These are phyloP conservation scores for Teunomyces stri DNA, from an alignment of 805 yeast species.

Conservation along the genomic window DNA sequence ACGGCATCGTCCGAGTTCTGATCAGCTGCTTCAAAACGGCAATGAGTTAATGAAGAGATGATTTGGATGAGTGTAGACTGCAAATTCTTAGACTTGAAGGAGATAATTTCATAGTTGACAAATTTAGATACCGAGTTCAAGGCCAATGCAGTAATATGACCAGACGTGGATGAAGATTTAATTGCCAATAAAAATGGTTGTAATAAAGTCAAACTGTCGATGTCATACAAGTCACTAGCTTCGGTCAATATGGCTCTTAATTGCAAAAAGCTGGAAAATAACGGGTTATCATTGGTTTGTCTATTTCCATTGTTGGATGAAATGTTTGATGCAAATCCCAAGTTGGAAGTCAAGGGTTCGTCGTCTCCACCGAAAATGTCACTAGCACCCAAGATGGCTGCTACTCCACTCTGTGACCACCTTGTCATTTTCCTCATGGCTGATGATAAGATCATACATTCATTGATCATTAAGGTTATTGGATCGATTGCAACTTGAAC, in stretches of 20 bases:
- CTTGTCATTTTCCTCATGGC: conserved; percentile 77
- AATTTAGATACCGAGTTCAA: conserved; percentile 73
- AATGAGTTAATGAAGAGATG: conserved; percentile 78
- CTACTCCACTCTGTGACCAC: conserved; percentile 75
- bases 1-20: conserved; percentile 91
- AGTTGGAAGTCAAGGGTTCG: conserved; percentile 25
- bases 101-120: conserved; percentile 66
- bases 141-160: conserved; percentile 80
- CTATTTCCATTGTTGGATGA: conserved; percentile 23
- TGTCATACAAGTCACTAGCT: conserved; percentile 45
- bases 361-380: conserved; percentile 48
- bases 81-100: conserved; percentile 51
- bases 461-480: conserved; percentile 78
- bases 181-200: conserved; percentile 86
- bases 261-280: conserved; percentile 76
- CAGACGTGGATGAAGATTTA: conserved; percentile 81
- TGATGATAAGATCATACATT: conserved; percentile 80
- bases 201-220: conserved; percentile 70
- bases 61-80: conserved; percentile 61
- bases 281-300: conserved; percentile 45
- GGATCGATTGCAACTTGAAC: conserved; percentile 57
- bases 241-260: conserved; percentile 68
- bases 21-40: conserved; percentile 93
- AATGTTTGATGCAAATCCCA: conserved; percentile 16
- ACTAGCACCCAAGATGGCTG: conserved; percentile 76